These are phyloP conservation scores for Hibiscus tridactylites DNA, from an alignment of 345 rosid genomes.

Conservation along the genomic window DNA sequence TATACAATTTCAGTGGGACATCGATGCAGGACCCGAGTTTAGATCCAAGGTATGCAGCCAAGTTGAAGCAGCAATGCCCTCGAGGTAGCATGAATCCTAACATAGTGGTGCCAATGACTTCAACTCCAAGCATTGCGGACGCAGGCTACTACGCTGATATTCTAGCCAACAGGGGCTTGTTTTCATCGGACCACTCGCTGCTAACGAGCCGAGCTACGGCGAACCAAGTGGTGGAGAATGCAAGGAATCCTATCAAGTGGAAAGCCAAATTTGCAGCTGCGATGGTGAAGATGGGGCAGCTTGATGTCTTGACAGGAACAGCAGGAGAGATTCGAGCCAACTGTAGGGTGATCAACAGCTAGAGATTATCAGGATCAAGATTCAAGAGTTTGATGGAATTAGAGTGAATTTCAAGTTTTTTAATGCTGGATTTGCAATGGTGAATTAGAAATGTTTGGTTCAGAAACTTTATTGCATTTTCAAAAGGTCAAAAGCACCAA, in stretches of 20 bases:
- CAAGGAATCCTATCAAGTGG: constrained; percentile 23
- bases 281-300: constrained; percentile 69
- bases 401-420: background rate
- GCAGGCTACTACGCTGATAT: constrained; percentile 31
- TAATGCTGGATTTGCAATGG: background rate
- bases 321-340: constrained; percentile 58
- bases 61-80: constrained; percentile 38
- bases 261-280: constrained; percentile 41
- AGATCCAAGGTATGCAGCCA: constrained; percentile 35
- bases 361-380: background rate
- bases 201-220: constrained; percentile 27
- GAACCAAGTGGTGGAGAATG: constrained; percentile 26
- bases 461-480: background rate
- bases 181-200: constrained; percentile 50
- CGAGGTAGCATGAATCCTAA: constrained; percentile 13
- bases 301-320: constrained; percentile 49
- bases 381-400: background rate
- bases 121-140: constrained; percentile 27
- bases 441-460: background rate
- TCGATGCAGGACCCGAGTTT: constrained; percentile 37
- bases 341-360: constrained; percentile 44
- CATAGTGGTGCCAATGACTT: constrained; percentile 32
- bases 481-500: constrained; percentile 5
- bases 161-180: constrained; percentile 35
- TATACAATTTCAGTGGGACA: constrained; percentile 32